Conservation (phyloP, 139 green algal genomes). For the Limnomonas spitsbergensis region DNA sequence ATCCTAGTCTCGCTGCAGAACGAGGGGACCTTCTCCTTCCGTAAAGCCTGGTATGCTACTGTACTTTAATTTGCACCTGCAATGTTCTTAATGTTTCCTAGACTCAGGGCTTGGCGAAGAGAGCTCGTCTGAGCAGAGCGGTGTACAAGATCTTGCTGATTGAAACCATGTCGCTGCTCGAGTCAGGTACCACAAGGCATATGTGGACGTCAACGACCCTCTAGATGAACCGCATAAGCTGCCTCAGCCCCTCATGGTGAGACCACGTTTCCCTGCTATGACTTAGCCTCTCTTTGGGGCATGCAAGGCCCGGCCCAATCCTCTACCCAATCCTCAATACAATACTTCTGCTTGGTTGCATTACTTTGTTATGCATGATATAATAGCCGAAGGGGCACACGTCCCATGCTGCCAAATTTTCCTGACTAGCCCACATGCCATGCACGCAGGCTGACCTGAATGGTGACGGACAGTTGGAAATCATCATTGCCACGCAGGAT, state of each 20-base stretch:
- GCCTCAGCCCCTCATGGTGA: conserved; percentile 18
- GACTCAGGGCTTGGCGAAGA: not conserved
- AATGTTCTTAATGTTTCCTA: not conserved
- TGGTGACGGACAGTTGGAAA: conserved; percentile 86
- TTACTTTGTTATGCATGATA: no score
- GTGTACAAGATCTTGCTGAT: conserved; percentile 8
- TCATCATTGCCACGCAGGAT: conserved; percentile 74
- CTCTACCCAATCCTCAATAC: no score
- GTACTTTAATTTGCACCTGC: not conserved
- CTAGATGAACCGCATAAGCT: conserved; percentile 14
- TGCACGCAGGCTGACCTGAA: conserved; percentile 94
- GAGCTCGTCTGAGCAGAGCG: not conserved
- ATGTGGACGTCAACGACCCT: not conserved
- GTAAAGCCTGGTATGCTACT: conserved; percentile 76
- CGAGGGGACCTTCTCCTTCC: conserved; percentile 77
- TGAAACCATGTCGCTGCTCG: not conserved
- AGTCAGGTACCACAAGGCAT: conserved; percentile 24
- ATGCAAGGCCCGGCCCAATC: no score
- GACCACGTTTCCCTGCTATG: not conserved
- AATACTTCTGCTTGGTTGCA: no score
- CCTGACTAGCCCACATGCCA: no score
- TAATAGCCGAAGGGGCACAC: no score
- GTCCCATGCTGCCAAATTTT: no score
- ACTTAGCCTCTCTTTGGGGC: not conserved
- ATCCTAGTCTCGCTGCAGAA: conserved; percentile 78